phyloP scores from a whole-genome alignment of 2,329 filamentous ascomycete species.

The Monosporascus sp. region DNA sequence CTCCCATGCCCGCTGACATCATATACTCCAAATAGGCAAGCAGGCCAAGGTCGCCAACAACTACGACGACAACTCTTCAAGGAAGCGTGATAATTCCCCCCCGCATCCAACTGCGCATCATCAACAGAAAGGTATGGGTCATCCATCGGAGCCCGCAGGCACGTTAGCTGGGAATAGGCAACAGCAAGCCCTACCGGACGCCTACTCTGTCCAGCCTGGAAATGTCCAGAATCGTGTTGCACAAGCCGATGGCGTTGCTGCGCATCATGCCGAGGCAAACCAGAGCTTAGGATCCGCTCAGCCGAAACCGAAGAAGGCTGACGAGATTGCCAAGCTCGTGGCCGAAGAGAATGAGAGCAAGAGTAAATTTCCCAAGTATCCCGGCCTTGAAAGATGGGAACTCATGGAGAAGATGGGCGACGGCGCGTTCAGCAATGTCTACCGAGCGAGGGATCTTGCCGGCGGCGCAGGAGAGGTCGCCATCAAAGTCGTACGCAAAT shows the following conservation, averaged over 20 bases:
- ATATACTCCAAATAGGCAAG: conserved; percentile 55
- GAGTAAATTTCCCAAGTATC: conserved; percentile 80
- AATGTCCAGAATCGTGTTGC: conserved; percentile 62
- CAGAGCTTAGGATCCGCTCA: conserved; percentile 43
- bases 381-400: conserved; percentile 79
- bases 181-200: conserved; percentile 43
- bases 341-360: conserved; percentile 86
- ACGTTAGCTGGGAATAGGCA: conserved; percentile 42
- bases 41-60: conserved; percentile 70
- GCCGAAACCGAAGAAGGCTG: conserved; percentile 40
- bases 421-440: conserved; percentile 98
- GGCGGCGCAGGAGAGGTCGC: conserved; percentile 75
- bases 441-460: conserved; percentile 72
- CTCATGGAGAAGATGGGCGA: conserved; percentile 97
- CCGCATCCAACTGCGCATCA: conserved; percentile 43
- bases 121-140: conserved; percentile 51
- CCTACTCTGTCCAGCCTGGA: conserved; percentile 57
- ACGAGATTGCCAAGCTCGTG: conserved; percentile 75
- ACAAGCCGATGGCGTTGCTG: conserved; percentile 61
- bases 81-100: conserved; percentile 47
- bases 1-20: conserved; percentile 28
- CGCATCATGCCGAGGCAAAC: conserved; percentile 56
- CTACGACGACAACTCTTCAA: conserved; percentile 45
- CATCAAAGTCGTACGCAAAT: conserved; percentile 98
- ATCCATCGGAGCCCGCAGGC: conserved; percentile 37